These are phyloP conservation scores for Hypoxylon sp. DNA, from an alignment of 2,329 filamentous ascomycete species.

Conservation along the genomic window DNA sequence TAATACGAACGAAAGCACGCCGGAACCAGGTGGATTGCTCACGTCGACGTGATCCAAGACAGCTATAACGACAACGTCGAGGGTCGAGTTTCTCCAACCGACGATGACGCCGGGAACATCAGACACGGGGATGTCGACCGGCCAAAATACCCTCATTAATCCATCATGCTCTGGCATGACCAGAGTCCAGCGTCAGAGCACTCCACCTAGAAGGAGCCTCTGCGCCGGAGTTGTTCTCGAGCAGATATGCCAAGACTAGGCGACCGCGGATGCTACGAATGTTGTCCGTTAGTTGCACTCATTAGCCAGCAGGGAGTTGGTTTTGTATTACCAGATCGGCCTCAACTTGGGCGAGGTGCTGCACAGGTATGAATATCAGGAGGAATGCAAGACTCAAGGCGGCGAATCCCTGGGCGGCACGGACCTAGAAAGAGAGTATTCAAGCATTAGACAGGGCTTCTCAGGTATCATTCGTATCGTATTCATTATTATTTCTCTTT, in stretches of 20 bases:
- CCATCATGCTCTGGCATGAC: slow-evolving; percentile 83
- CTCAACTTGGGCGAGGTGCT: slow-evolving; percentile 84
- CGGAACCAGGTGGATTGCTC: slow-evolving; percentile 52
- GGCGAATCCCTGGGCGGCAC: slow-evolving; percentile 86
- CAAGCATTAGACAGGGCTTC: slow-evolving; percentile 29
- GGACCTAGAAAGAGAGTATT: slow-evolving; percentile 66
- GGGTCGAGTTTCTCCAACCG: slow-evolving; percentile 92
- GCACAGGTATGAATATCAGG: slow-evolving; percentile 84
- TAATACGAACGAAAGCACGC: slow-evolving; percentile 39
- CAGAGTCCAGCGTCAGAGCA: slow-evolving; percentile 51
- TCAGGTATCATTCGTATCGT: background rate
- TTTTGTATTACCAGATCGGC: slow-evolving; percentile 76
- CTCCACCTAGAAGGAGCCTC: slow-evolving; percentile 85
- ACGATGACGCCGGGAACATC: slow-evolving; percentile 86
- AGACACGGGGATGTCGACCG: slow-evolving; percentile 81
- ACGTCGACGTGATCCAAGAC: slow-evolving; percentile 93
- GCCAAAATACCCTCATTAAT: slow-evolving; percentile 99
- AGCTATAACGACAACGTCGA: slow-evolving; percentile 91
- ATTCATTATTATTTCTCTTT: background rate
- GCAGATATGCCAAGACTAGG: slow-evolving; percentile 87
- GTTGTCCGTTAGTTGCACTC: slow-evolving; percentile 46
- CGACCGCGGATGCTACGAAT: slow-evolving; percentile 80
- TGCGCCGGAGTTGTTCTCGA: slow-evolving; percentile 90
- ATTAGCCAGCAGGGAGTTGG: slow-evolving; percentile 8
- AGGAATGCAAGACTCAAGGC: slow-evolving; percentile 88